Conservation (phyloP, 1,284 basidiomycete genomes). For the Tremellales sp. region DNA sequence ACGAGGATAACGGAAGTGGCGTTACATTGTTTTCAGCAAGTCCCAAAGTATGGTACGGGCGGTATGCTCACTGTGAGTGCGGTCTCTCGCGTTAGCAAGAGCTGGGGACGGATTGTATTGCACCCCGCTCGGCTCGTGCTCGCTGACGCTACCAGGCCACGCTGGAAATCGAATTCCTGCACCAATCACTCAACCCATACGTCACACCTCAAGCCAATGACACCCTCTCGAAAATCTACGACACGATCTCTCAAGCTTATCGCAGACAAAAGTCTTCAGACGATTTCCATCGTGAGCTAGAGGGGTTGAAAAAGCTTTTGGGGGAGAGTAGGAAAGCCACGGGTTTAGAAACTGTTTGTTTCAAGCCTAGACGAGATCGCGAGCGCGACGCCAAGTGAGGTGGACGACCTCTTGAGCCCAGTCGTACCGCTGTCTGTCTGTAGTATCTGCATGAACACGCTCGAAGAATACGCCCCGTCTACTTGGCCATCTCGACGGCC, state of each 20-base stretch:
- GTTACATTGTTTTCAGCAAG: slow-evolving; percentile 74
- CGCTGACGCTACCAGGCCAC: slow-evolving; percentile 67
- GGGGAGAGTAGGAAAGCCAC: slow-evolving; percentile 83
- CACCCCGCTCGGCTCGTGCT: too few species aligned
- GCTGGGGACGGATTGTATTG: not conserved
- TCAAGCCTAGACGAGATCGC: slow-evolving; percentile 18
- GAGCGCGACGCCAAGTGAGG: too few species aligned
- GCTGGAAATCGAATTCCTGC: slow-evolving; percentile 97
- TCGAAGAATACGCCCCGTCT: not conserved
- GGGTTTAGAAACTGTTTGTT: slow-evolving; percentile 89
- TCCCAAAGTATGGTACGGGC: slow-evolving; percentile 90
- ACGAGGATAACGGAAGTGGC: slow-evolving; percentile 79
- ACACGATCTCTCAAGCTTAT: slow-evolving; percentile 89
- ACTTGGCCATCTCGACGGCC: slow-evolving; percentile 67
- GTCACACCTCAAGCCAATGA: slow-evolving; percentile 74
- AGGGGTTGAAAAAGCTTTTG: slow-evolving; percentile 84
- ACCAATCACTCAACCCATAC: slow-evolving; percentile 87
- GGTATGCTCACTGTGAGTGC: slow-evolving; percentile 89
- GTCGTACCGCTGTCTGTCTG: too few species aligned
- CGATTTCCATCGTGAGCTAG: slow-evolving; percentile 78
- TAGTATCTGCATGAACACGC: not conserved
- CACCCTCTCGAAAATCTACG: slow-evolving; percentile 84
- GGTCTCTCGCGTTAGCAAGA: not conserved
- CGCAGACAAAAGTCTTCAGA: slow-evolving; percentile 59
- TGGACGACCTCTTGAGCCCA: too few species aligned